phyloP scores from a whole-genome alignment of 176 grass and related monocot genomes.

The Zizania latifolia region DNA sequence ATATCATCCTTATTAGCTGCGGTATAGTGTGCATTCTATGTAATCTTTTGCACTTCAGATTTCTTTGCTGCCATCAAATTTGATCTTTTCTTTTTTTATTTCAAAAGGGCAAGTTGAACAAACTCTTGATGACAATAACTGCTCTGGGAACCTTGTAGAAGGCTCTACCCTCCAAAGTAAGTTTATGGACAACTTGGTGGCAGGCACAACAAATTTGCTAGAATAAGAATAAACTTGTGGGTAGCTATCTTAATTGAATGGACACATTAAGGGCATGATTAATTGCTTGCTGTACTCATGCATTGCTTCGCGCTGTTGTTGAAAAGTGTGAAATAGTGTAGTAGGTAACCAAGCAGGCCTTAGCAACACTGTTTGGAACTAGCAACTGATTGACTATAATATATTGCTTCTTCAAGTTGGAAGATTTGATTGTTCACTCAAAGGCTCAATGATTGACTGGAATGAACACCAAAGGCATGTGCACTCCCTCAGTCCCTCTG shows the following conservation, averaged over 20 bases:
- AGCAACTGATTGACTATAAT: neutral
- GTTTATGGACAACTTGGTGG: conserved; percentile 5
- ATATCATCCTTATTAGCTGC: conserved; percentile 71
- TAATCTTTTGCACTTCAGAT: conserved; percentile 12
- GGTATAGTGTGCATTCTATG: conserved; percentile 49
- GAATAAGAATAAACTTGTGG: neutral
- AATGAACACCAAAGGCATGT: neutral
- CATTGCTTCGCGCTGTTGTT: neutral
- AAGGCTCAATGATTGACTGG: neutral
- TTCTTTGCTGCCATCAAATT: conserved; percentile 15
- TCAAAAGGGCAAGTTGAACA: conserved; percentile 33
- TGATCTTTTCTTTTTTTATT: conserved; percentile 22
- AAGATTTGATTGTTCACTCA: neutral
- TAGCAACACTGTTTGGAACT: neutral
- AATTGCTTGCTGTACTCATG: neutral
- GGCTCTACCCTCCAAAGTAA: conserved; percentile 50
- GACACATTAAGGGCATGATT: neutral
- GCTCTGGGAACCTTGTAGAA: conserved; percentile 20
- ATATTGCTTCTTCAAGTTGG: conserved; percentile 7
- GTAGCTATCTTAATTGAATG: neutral
- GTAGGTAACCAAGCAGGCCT: neutral
- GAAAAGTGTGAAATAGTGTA: neutral
- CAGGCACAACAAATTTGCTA: neutral
- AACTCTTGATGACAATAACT: conserved; percentile 31
- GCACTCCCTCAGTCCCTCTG: neutral